These are phyloP conservation scores for Fraxinus quadrangulata DNA, from an alignment of 257 asterid species.

Conservation along the genomic window DNA sequence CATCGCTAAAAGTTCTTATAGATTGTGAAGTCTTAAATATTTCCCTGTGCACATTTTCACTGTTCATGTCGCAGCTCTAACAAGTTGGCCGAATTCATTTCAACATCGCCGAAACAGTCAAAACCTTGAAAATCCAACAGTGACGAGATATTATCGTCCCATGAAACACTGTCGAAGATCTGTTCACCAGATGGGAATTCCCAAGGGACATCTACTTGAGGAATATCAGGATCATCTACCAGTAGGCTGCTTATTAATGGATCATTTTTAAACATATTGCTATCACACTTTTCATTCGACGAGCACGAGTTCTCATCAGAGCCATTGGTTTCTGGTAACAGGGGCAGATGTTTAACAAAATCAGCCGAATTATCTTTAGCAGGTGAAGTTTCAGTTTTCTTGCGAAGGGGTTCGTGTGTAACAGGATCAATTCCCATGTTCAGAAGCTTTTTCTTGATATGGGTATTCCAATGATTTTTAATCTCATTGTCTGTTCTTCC, in stretches of 20 bases:
- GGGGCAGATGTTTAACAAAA: slow-evolving; percentile 18
- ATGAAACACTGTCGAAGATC: slow-evolving; percentile 20
- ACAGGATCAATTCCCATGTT: slow-evolving; percentile 91
- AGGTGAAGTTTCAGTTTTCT: slow-evolving; percentile 29
- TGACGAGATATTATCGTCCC: slow-evolving; percentile 36
- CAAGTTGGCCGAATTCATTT: slow-evolving; percentile 34
- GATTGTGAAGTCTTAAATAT: background rate
- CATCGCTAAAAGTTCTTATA: background rate
- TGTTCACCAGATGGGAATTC: slow-evolving; percentile 34
- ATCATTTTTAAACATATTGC: slow-evolving; percentile 44
- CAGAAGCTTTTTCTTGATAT: slow-evolving; percentile 83
- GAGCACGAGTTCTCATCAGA: slow-evolving; percentile 43
- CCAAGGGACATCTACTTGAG: slow-evolving; percentile 40
- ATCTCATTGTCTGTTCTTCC: slow-evolving; percentile 95
- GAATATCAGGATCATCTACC: slow-evolving; percentile 41
- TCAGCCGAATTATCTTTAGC: slow-evolving; percentile 16
- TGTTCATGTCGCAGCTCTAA: slow-evolving; percentile 25
- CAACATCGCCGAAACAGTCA: slow-evolving; percentile 19
- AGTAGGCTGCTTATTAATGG: slow-evolving; percentile 52
- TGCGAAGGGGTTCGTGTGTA: slow-evolving; percentile 68
- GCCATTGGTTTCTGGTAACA: slow-evolving; percentile 19
- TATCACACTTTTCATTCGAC: slow-evolving; percentile 44
- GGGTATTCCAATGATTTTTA: slow-evolving; percentile 96
- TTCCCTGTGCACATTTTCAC: background rate
- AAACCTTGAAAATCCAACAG: slow-evolving; percentile 44